phyloP scores from a whole-genome alignment of 192 early-diverging fungal genomes.

The Gryganskiella cystojenkinii region DNA sequence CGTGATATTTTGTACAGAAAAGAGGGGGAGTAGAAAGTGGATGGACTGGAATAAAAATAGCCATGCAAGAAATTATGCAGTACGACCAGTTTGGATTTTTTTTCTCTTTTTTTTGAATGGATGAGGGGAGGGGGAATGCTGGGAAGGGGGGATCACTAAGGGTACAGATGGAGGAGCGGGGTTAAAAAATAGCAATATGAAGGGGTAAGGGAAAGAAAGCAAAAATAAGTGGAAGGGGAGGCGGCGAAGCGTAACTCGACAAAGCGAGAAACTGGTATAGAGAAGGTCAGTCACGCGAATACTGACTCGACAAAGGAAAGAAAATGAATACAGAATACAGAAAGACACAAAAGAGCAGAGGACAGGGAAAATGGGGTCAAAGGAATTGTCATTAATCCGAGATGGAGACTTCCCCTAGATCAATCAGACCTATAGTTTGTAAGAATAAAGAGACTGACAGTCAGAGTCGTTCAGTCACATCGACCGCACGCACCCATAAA shows the following conservation, averaged over 20 bases:
- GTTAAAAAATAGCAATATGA: neutral
- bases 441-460: neutral
- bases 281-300: neutral
- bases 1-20: slow-evolving; percentile 1
- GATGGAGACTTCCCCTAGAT: slow-evolving; percentile 22
- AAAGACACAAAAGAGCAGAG: neutral
- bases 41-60: neutral
- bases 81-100: too few species aligned
- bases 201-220: neutral
- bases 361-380: neutral
- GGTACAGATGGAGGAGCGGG: neutral
- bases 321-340: neutral
- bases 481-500: too few species aligned
- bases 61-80: neutral
- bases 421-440: slow-evolving; percentile 9
- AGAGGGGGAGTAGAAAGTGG: neutral
- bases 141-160: too few species aligned
- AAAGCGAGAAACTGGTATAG: slow-evolving; percentile 3
- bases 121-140: neutral
- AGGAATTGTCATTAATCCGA: neutral
- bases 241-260: neutral
- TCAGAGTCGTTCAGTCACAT: too few species aligned
- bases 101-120: neutral
- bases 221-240: neutral
- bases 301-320: neutral